A percentile compares a stretch with the other conserved stretches of the same genome.
Evolutionary conservation across 2,329 filamentous ascomycete genomes (phyloP).

Genomic region (Xylariaceae sp.): DNA sequence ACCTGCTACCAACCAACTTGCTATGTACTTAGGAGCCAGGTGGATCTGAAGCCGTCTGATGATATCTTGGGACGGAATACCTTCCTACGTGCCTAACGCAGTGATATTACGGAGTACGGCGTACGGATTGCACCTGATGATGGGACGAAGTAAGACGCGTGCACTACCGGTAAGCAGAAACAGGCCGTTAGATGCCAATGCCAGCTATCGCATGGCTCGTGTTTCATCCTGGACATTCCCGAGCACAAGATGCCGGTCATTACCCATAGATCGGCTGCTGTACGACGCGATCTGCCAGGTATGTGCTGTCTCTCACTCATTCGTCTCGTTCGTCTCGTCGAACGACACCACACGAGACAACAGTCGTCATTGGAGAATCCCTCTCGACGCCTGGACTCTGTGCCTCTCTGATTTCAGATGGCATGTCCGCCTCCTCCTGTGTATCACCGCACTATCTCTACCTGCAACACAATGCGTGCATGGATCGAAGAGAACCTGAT

Average conservation of each 20-base stretch:
- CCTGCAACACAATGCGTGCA: background rate
- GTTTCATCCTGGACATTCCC: slow-evolving; percentile 14
- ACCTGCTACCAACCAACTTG: too few species aligned
- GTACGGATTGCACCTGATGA: too few species aligned
- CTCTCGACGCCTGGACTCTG: background rate
- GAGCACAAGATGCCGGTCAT: slow-evolving; percentile 8
- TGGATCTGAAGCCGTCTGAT: slow-evolving; percentile 8
- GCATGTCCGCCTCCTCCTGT: slow-evolving; percentile 2
- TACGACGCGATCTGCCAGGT: slow-evolving; percentile 9
- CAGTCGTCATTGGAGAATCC: slow-evolving; percentile 3
- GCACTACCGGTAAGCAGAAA: too few species aligned
- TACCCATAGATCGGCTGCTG: slow-evolving; percentile 11
- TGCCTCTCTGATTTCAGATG: slow-evolving; percentile 15
- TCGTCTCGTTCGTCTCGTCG: slow-evolving; percentile 1
- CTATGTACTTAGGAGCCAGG: background rate
- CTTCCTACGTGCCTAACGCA: background rate
- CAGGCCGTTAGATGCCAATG: slow-evolving; percentile 1
- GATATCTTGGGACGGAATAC: too few species aligned
- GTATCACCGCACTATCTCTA: slow-evolving; percentile 10
- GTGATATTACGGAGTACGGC: background rate
- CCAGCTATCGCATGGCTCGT: slow-evolving; percentile 9
- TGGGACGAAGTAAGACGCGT: too few species aligned
- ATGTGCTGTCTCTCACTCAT: slow-evolving; percentile 16
- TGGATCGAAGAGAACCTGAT: background rate
- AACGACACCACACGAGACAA: slow-evolving; percentile 3